These are phyloP conservation scores for Lecanoromycetidae sp. DNA, from an alignment of 2,329 filamentous ascomycete species.

Conservation along the genomic window DNA sequence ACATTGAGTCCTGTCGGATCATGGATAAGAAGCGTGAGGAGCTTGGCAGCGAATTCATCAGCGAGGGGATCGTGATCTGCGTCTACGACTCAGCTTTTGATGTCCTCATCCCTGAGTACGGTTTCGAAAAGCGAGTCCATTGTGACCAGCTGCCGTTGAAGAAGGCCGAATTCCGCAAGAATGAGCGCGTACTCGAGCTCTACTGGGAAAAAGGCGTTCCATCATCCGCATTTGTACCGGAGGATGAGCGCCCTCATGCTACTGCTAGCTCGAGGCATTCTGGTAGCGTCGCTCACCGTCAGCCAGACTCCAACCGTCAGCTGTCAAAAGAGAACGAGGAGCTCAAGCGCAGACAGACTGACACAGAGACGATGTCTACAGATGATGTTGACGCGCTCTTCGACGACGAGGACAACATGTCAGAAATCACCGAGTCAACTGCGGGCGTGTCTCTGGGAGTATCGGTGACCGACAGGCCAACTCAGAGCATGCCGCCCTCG, in stretches of 20 bases:
- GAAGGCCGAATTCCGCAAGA: slow-evolving; percentile 99
- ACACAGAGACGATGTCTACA: slow-evolving; percentile 85
- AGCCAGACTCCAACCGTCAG: slow-evolving; percentile 64
- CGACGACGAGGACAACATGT: slow-evolving; percentile 77
- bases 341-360: slow-evolving; percentile 80
- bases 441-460: slow-evolving; percentile 71
- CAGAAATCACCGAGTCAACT: slow-evolving; percentile 81
- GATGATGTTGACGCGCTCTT: slow-evolving; percentile 93
- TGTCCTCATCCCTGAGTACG: slow-evolving; percentile 93
- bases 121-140: slow-evolving; percentile 98
- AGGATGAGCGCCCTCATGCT: slow-evolving; percentile 88
- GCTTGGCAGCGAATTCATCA: slow-evolving; percentile 79
- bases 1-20: slow-evolving; percentile 90
- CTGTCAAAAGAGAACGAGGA: slow-evolving; percentile 80
- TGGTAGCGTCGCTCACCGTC: slow-evolving; percentile 62
- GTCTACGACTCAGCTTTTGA: slow-evolving; percentile 99
- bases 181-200: slow-evolving; percentile 82
- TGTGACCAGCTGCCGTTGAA: slow-evolving; percentile 93
- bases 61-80: slow-evolving; percentile 88
- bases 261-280: slow-evolving; percentile 60
- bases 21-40: slow-evolving; percentile 90
- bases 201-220: slow-evolving; percentile 99
- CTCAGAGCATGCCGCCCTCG: slow-evolving; percentile 89
- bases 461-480: slow-evolving; percentile 58
- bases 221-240: slow-evolving; percentile 88